A percentile compares a stretch with the other conserved stretches of the same genome.
phyloP scores from a whole-genome alignment of 192 early-diverging fungal genomes.

The Coemansia sp. region DNA sequence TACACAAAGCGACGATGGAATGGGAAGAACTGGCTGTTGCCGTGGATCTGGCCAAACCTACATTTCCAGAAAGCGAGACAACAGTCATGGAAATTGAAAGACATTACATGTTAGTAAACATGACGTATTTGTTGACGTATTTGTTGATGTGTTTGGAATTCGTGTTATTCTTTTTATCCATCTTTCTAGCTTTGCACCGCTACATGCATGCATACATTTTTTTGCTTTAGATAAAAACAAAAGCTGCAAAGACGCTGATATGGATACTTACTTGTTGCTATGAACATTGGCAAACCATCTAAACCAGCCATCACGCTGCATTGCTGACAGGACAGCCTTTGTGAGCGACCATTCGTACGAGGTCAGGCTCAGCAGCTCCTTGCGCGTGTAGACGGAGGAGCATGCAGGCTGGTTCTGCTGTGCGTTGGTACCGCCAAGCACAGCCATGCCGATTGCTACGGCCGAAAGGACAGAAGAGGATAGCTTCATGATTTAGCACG shows the following conservation, averaged over 20 bases:
- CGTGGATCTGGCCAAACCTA: conserved; percentile 53
- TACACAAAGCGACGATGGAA: conserved; percentile 57
- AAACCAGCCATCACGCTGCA: conserved; percentile 53
- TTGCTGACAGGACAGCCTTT: conserved; percentile 28
- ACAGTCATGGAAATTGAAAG: too few relatives aligned
- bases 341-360: conserved; percentile 27
- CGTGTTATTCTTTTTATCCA: neutral
- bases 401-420: conserved; percentile 49
- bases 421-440: conserved; percentile 18
- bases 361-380: conserved; percentile 47
- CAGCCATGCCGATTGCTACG: conserved; percentile 32
- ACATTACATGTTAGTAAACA: neutral
- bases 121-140: neutral
- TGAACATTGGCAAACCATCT: conserved; percentile 50
- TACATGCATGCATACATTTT: neutral
- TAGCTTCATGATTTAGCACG: conserved; percentile 34
- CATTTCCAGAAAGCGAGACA: neutral
- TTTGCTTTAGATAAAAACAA: neutral
- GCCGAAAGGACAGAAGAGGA: conserved; percentile 19
- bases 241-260: neutral
- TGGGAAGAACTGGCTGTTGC: conserved; percentile 56
- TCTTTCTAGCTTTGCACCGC: neutral
- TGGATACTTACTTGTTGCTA: conserved; percentile 30
- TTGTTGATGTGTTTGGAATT: too few relatives aligned
- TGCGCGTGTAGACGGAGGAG: conserved; percentile 49